Percentiles rank a stretch among this genome's conserved stretches.
Evolutionary conservation across 2,329 filamentous ascomycete species (phyloP).

Genomic region (Colletotrichum magnum): DNA sequence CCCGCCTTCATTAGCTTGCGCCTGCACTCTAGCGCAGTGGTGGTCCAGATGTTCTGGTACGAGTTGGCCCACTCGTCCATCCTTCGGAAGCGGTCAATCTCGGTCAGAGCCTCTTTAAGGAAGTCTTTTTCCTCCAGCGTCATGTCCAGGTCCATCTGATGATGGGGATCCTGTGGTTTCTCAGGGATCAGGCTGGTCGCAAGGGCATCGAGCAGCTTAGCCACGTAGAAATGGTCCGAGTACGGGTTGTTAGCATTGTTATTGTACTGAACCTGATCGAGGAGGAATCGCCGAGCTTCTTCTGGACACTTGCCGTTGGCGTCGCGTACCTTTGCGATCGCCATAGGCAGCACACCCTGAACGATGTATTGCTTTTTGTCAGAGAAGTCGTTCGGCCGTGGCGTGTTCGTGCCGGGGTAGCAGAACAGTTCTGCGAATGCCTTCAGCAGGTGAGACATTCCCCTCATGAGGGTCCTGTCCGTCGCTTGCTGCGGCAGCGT

Average conservation of each 20-base stretch:
- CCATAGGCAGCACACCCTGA: constrained; percentile 85
- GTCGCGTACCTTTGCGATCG: constrained; percentile 85
- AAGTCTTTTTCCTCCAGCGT: constrained; percentile 60
- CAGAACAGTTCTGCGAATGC: constrained; percentile 93
- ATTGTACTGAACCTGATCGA: constrained; percentile 92
- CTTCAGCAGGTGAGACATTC: constrained; percentile 86
- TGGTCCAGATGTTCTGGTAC: constrained; percentile 77
- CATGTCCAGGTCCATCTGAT: constrained; percentile 56
- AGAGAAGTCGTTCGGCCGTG: constrained; percentile 90
- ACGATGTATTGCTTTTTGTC: constrained; percentile 89
- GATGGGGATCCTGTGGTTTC: constrained; percentile 51
- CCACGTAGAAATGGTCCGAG: constrained; percentile 92
- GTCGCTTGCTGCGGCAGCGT: constrained; percentile 83
- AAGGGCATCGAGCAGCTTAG: constrained; percentile 78
- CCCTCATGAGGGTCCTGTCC: constrained; percentile 79
- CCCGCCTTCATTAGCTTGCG: constrained; percentile 74
- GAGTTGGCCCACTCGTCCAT: constrained; percentile 79
- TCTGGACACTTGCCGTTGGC: constrained; percentile 82
- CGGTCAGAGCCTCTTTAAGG: constrained; percentile 68
- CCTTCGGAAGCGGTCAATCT: constrained; percentile 76
- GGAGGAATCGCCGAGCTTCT: constrained; percentile 84
- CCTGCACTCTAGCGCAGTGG: constrained; percentile 73
- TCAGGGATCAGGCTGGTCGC: constrained; percentile 70
- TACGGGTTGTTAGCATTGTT: constrained; percentile 92
- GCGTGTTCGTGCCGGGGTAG: constrained; percentile 81